These are phyloP conservation scores for Plasmodium berghei DNA, from an alignment of 169 alveolate species.

Conservation along the genomic window DNA sequence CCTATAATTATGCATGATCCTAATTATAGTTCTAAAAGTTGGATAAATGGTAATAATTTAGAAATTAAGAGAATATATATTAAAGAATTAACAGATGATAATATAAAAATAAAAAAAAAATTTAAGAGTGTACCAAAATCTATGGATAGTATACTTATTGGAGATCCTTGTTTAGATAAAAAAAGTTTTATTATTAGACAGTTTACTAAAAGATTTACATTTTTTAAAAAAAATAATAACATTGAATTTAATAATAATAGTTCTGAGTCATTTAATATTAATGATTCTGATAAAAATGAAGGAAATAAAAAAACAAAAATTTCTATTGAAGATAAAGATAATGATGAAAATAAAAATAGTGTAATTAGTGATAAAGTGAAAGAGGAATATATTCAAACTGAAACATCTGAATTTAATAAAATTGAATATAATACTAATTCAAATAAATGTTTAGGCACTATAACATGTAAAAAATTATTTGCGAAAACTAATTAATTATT, in stretches of 20 bases:
- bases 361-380: too few species aligned
- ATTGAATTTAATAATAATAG: slow-evolving; percentile 6
- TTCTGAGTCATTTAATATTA: background rate
- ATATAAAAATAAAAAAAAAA: slow-evolving; percentile 30
- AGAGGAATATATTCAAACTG: too few species aligned
- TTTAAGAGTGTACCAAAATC: slow-evolving; percentile 17
- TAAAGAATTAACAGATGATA: slow-evolving; percentile 42
- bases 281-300: background rate
- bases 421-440: too few species aligned
- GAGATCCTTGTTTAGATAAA: slow-evolving; percentile 7
- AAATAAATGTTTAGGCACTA: too few species aligned
- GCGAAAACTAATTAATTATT: too few species aligned
- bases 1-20: slow-evolving; percentile 63
- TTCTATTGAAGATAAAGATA: background rate
- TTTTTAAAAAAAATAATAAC: slow-evolving; percentile 27
- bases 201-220: slow-evolving; percentile 35
- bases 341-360: background rate
- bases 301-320: background rate
- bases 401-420: too few species aligned
- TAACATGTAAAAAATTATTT: too few species aligned
- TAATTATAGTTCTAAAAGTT: slow-evolving; percentile 3
- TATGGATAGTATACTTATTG: slow-evolving; percentile 36
- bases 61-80: slow-evolving; percentile 33
- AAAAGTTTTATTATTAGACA: slow-evolving; percentile 32
- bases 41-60: slow-evolving; percentile 45